A percentile compares a stretch with the other conserved stretches of the same genome.
phyloP scores from a whole-genome alignment of 306 rosid species.

The Erythrophleum fordii region DNA sequence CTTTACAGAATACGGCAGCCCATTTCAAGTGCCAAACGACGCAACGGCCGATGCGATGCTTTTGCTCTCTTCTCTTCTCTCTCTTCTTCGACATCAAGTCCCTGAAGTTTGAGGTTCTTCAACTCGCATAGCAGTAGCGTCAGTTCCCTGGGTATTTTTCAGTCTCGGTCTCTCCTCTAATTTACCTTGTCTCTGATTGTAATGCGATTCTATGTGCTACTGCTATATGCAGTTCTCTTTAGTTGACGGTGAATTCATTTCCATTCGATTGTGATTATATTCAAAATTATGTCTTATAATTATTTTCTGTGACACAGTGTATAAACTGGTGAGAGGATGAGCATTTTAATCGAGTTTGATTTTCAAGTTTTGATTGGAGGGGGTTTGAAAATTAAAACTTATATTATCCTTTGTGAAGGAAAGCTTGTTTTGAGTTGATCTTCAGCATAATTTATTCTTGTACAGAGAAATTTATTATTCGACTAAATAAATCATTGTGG shows the following conservation, averaged over 20 bases:
- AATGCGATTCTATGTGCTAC: neutral
- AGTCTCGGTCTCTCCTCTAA: neutral
- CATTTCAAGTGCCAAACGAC: slow-evolving; percentile 1
- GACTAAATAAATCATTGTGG: neutral
- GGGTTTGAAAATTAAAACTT: slow-evolving; percentile 18
- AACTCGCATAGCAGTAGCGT: slow-evolving; percentile 20
- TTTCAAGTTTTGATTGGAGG: neutral
- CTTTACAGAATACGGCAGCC: neutral
- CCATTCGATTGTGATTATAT: neutral
- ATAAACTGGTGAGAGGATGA: neutral
- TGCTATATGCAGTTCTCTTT: neutral
- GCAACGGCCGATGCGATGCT: neutral
- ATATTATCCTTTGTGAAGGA: neutral
- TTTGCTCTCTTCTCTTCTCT: neutral
- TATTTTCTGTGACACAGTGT: neutral
- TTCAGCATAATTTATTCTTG: neutral
- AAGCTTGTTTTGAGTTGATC: slow-evolving; percentile 9
- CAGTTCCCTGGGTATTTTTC: slow-evolving; percentile 42
- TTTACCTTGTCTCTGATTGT: neutral
- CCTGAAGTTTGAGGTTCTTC: neutral
- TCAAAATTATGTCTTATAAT: neutral
- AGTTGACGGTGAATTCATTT: slow-evolving; percentile 4
- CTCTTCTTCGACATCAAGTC: neutral
- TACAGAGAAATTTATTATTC: neutral
- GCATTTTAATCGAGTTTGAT: neutral